These are phyloP conservation scores for Petrea volubilis DNA, from an alignment of 257 asterid species.

Conservation along the genomic window DNA sequence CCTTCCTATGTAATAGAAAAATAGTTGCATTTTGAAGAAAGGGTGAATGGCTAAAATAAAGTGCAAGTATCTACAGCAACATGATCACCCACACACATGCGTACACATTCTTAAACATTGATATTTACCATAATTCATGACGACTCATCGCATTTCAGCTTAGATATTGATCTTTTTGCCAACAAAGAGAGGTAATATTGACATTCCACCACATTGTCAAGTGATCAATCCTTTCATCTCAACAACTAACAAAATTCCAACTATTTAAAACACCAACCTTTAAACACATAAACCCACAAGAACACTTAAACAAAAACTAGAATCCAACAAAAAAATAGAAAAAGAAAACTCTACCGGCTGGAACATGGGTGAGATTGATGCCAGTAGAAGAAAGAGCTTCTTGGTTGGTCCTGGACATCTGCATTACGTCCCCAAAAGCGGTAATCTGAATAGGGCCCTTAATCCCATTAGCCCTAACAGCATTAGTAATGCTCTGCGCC, in stretches of 20 bases:
- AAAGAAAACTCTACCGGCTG: conserved; percentile 47
- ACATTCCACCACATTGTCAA: neutral
- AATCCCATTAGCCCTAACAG: conserved; percentile 79
- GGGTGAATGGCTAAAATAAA: too few relatives aligned
- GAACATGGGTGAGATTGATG: conserved; percentile 75
- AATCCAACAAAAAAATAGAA: neutral
- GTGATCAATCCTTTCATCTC: neutral
- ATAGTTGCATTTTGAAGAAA: neutral
- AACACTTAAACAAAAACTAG: neutral
- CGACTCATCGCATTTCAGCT: neutral
- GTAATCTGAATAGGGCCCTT: conserved; percentile 87
- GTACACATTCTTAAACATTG: neutral
- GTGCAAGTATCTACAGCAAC: neutral
- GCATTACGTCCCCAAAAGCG: conserved; percentile 87
- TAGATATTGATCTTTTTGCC: neutral
- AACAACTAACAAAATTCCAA: neutral
- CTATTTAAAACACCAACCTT: neutral
- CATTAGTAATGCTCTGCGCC: conserved; percentile 65
- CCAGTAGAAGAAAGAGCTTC: conserved; percentile 90
- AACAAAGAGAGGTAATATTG: neutral
- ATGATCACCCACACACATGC: neutral
- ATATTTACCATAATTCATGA: neutral
- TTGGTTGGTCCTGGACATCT: conserved; percentile 75
- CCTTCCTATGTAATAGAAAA: neutral
- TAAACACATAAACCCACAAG: neutral